These are phyloP conservation scores for Diplotaxis tenuifolia DNA, from an alignment of 345 rosid species.

Conservation along the genomic window DNA sequence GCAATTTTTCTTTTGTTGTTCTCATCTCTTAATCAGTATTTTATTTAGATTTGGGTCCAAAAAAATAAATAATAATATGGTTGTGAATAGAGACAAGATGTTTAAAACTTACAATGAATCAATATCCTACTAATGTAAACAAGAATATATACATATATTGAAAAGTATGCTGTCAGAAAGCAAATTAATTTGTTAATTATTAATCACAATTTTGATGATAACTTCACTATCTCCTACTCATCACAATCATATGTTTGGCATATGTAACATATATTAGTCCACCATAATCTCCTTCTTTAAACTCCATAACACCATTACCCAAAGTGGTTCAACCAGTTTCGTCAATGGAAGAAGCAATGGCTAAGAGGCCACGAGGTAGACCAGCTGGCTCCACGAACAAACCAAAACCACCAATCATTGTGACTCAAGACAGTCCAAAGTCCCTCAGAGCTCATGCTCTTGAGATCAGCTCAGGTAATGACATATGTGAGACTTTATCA, in stretches of 20 bases:
- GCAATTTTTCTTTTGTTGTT: too few relatives aligned
- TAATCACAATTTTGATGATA: too few relatives aligned
- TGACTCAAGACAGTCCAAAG: too few relatives aligned
- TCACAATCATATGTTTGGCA: constrained; percentile 62
- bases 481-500: constrained; percentile 65
- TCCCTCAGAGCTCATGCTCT: constrained; percentile 83
- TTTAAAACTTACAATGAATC: too few relatives aligned
- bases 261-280: constrained; percentile 47
- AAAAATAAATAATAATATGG: too few relatives aligned
- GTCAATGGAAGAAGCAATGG: constrained; percentile 49
- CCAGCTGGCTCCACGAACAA: constrained; percentile 94
- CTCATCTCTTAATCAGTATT: too few relatives aligned
- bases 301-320: constrained; percentile 41
- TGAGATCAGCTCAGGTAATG: constrained; percentile 91
- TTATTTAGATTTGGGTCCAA: too few relatives aligned
- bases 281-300: constrained; percentile 51
- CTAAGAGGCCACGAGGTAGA: constrained; percentile 81
- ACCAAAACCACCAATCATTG: too few relatives aligned
- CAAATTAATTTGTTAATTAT: too few relatives aligned
- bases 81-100: too few relatives aligned
- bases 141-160: constrained; percentile 59
- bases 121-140: too few relatives aligned
- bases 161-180: constrained; percentile 52
- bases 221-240: constrained; percentile 84
- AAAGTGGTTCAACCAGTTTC: constrained; percentile 58